Conservation (phyloP, 345 rosid species). For the Lepidium africanum region DNA sequence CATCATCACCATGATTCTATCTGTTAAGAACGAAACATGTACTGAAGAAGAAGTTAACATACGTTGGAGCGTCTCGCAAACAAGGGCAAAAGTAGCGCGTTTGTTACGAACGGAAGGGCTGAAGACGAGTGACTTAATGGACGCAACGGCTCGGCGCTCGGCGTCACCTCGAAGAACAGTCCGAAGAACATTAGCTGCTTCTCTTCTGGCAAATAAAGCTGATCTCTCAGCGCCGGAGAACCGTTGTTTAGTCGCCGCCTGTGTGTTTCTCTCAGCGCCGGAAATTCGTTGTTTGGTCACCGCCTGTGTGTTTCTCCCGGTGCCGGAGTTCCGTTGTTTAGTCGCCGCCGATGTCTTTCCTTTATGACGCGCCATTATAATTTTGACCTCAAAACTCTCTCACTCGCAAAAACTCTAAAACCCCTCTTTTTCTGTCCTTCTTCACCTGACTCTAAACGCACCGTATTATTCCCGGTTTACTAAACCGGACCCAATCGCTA, state of each 20-base stretch:
- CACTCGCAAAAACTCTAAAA: neutral
- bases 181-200: slow-evolving; percentile 68
- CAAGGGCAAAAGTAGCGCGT: slow-evolving; percentile 82
- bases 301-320: slow-evolving; percentile 19
- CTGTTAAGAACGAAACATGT: neutral
- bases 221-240: slow-evolving; percentile 51
- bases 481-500: neutral
- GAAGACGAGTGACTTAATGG: slow-evolving; percentile 80
- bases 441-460: neutral
- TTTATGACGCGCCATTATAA: slow-evolving; percentile 14
- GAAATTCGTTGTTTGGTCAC: neutral
- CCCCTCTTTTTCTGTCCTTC: neutral
- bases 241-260: neutral
- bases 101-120: slow-evolving; percentile 74
- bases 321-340: neutral
- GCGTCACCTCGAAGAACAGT: slow-evolving; percentile 75
- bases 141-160: slow-evolving; percentile 61
- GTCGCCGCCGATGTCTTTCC: neutral
- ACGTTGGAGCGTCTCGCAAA: slow-evolving; percentile 93
- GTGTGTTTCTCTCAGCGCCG: slow-evolving; percentile 6
- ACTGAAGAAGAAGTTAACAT: neutral
- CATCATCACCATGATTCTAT: neutral
- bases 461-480: neutral
- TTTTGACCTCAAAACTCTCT: neutral
- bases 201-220: slow-evolving; percentile 71